Percentiles rank a stretch among this genome's conserved stretches.
Evolutionary conservation across 257 asterid genomes (phyloP).

Genomic region (Striga asiatica): DNA sequence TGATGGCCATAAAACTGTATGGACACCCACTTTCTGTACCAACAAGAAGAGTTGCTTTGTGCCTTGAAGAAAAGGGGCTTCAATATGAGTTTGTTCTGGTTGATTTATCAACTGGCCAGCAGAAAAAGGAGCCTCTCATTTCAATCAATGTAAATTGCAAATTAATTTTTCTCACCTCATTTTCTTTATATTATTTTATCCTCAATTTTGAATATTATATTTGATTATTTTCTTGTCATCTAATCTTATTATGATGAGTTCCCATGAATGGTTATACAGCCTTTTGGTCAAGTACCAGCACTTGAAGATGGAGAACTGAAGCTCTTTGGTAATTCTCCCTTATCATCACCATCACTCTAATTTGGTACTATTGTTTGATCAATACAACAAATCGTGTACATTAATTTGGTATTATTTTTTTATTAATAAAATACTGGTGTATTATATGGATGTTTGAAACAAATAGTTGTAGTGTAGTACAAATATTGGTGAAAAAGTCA

Average conservation of each 20-base stretch:
- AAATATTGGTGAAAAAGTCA: too few relatives aligned
- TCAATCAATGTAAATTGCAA: slow-evolving; percentile 15
- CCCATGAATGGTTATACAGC: background rate
- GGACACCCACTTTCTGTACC: slow-evolving; percentile 16
- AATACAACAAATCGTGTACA: too few relatives aligned
- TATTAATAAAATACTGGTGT: too few relatives aligned
- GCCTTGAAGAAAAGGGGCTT: slow-evolving; percentile 15
- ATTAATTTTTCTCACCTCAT: background rate
- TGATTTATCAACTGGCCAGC: slow-evolving; percentile 10
- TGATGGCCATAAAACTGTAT: slow-evolving; percentile 15
- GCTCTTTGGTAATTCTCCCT: slow-evolving; percentile 21
- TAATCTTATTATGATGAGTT: background rate
- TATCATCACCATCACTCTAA: too few relatives aligned
- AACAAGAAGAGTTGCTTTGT: slow-evolving; percentile 4
- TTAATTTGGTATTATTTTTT: too few relatives aligned
- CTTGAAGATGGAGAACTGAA: slow-evolving; percentile 20
- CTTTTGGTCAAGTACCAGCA: slow-evolving; percentile 21
- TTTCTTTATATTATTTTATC: background rate
- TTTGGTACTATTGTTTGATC: too few relatives aligned
- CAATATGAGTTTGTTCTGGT: slow-evolving; percentile 12
- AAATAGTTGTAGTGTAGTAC: too few relatives aligned
- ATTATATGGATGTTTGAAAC: too few relatives aligned
- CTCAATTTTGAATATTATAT: background rate
- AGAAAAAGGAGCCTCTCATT: slow-evolving; percentile 12
- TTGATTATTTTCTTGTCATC: background rate